These are phyloP conservation scores for Rhizophora apiculata DNA, from an alignment of 345 rosid species.

Conservation along the genomic window DNA sequence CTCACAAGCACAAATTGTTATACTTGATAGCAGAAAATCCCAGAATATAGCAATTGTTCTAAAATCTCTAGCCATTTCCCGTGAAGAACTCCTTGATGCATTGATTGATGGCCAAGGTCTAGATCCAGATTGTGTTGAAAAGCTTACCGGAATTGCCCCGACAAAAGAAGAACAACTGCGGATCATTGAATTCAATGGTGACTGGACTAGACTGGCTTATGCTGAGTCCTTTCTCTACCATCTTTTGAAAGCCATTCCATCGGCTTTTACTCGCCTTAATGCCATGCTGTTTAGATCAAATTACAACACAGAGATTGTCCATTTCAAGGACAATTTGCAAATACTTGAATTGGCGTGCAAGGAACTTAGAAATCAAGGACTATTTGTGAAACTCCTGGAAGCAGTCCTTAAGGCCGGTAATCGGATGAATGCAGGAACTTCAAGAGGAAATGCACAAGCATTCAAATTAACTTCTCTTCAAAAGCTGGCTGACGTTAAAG, in stretches of 20 bases:
- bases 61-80: slow-evolving; percentile 59
- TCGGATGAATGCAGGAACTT: slow-evolving; percentile 88
- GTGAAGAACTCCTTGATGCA: slow-evolving; percentile 50
- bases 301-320: slow-evolving; percentile 52
- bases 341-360: slow-evolving; percentile 59
- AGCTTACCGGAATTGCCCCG: slow-evolving; percentile 66
- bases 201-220: slow-evolving; percentile 51
- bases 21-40: slow-evolving; percentile 73
- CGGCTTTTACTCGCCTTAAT: slow-evolving; percentile 55
- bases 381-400: slow-evolving; percentile 79
- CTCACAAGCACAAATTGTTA: slow-evolving; percentile 39
- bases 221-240: slow-evolving; percentile 72
- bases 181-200: slow-evolving; percentile 58
- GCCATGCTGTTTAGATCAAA: slow-evolving; percentile 69
- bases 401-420: slow-evolving; percentile 94
- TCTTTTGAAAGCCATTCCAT: slow-evolving; percentile 64
- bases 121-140: slow-evolving; percentile 58
- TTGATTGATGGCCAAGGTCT: slow-evolving; percentile 55
- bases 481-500: slow-evolving; percentile 82
- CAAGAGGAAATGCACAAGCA: slow-evolving; percentile 87
- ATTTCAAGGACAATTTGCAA: slow-evolving; percentile 41
- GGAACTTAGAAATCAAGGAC: slow-evolving; percentile 68
- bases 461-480: slow-evolving; percentile 65
- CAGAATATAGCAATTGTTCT: slow-evolving; percentile 80
- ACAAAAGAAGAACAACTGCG: slow-evolving; percentile 57